Base-by-base conservation (phyloP, 208 protist genomes). In the Strigomonas culicis region DNA sequence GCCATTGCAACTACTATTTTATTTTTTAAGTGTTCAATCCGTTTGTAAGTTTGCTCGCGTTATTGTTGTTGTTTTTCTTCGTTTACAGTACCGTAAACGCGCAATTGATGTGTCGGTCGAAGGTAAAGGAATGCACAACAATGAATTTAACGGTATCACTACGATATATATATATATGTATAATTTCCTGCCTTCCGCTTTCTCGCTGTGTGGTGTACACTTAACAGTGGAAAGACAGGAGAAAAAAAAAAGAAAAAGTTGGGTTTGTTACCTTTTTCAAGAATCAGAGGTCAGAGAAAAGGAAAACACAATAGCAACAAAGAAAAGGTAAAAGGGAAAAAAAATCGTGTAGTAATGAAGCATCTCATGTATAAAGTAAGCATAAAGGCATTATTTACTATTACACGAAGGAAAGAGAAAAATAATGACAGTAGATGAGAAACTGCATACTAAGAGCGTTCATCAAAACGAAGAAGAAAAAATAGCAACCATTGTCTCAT, bases 271-370 rank as follows among this genome's bases (percentile, higher is more conserved):
- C 22, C n/a, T 17, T 17, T n/a, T 44, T 50, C 17, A 64, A 24
- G 55, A 66, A 31, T 66, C 30, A 53, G 53, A 52, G 4, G n/a
- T n/a, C 39, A 30, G 47, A 70, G 41, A 70, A 49, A 65, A 53
- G 1, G 25, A 47, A 49, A 39, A 36, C 6, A 30, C 24, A 15
- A 72, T 31, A 72, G 34, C 39, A n/a, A 51, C 1, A 72, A 60
- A 8, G 3, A 52, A 52, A 58, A 56, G 19, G 52, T 19, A n/a
- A 43, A 65, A 22, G 4, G 28, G 31, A 8, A 51, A 65, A 10
- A 6, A 50, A 65, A 0, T 2, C 50, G 2, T 31, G 31, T 25
- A 13, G 1, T 27, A 59, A 65, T 44, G 39, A 44, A 44, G 39
- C 11, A 44, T n/a, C n/a, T n/a, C n/a, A n/a, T n/a, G n/a, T n/a